Evolutionary conservation across 1,284 basidiomycete genomes (phyloP).

Genomic region (Bondarzewia mesenterica): DNA sequence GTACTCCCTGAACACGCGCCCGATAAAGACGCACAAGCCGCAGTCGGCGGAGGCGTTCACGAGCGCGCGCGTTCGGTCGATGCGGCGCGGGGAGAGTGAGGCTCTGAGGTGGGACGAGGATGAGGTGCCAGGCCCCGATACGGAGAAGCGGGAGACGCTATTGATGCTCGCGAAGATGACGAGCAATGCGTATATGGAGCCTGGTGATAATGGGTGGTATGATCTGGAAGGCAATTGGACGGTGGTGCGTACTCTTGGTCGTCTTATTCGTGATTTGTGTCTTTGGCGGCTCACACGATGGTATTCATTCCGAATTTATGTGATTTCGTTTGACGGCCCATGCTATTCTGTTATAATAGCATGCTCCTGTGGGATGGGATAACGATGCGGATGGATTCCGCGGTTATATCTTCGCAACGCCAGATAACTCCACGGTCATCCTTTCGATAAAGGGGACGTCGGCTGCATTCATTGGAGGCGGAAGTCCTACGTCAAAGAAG

Average conservation of each 20-base stretch:
- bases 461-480: conserved; percentile 52
- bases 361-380: conserved; percentile 91
- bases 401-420: conserved; percentile 83
- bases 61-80: conserved; percentile 42
- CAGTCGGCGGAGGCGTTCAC: conserved; percentile 42
- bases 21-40: conserved; percentile 37
- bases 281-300: not conserved
- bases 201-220: conserved; percentile 68
- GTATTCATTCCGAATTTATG: not conserved
- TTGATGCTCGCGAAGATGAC: conserved; percentile 90
- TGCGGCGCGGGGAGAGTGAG: conserved; percentile 37
- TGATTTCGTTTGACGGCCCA: no score
- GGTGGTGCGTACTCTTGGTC: conserved; percentile 34
- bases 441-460: conserved; percentile 95
- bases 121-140: conserved; percentile 58
- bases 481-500: conserved; percentile 60
- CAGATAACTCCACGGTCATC: conserved; percentile 81
- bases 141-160: conserved; percentile 71
- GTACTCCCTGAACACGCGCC: conserved; percentile 23
- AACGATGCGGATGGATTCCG: conserved; percentile 81
- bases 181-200: conserved; percentile 78
- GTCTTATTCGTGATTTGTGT: not conserved
- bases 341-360: conserved; percentile 27
- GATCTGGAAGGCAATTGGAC: conserved; percentile 62
- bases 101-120: conserved; percentile 54